A percentile compares a stretch with the other conserved stretches of the same genome.
Conservation (phyloP, 768 basidiomycete genomes). For the Mrakia hoshinonis region DNA sequence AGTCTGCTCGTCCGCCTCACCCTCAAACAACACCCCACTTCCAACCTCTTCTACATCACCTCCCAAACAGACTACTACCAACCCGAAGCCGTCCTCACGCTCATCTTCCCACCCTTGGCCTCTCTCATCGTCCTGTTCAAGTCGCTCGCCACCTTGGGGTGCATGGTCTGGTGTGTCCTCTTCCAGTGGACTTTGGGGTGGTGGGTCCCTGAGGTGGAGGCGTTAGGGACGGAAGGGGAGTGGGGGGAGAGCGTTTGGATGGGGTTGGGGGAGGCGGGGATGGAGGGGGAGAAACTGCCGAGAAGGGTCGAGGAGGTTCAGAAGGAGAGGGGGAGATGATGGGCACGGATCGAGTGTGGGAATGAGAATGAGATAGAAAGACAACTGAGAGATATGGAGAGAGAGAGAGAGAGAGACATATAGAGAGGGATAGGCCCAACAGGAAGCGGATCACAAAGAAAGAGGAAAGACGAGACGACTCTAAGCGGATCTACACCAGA, state of each 20-base stretch:
- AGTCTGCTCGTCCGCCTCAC: constrained; percentile 3
- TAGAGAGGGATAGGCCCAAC: too few species aligned
- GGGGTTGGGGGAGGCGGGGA: not conserved
- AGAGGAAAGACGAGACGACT: too few species aligned
- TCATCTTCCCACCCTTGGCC: not conserved
- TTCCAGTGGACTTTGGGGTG: not conserved
- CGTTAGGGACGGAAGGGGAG: not conserved
- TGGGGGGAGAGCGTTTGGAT: not conserved
- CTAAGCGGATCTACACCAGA: not conserved
- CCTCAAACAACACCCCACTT: not conserved
- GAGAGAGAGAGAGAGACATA: too few species aligned
- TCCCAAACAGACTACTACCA: not conserved
- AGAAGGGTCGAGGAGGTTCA: not conserved
- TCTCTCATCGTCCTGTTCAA: not conserved
- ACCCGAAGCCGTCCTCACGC: not conserved
- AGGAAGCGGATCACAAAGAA: too few species aligned
- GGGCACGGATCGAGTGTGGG: too few species aligned
- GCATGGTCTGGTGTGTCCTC: not conserved
- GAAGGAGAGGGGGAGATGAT: too few species aligned
- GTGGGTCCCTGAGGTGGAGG: not conserved
- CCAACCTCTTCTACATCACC: not conserved
- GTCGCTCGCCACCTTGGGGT: not conserved
- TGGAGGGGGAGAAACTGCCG: not conserved
- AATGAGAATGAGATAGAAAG: too few species aligned
- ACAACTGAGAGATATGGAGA: too few species aligned